A percentile compares a stretch with the other conserved stretches of the same genome.
Conservation (phyloP, 345 rosid genomes). For the Hibiscus mutabilis region DNA sequence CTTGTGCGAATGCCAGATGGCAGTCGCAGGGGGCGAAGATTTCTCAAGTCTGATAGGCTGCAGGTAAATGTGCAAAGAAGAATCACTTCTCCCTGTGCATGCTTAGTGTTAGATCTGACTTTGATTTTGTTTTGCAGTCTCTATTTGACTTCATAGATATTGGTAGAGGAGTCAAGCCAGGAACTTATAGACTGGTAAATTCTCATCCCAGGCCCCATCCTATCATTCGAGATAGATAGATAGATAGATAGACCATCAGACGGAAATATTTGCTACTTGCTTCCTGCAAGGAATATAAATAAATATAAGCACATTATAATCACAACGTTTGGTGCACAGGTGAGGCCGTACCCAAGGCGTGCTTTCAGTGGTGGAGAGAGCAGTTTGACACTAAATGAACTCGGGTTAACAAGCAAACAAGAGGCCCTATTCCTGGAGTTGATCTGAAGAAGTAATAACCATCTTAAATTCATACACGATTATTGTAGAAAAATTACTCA, state of each 20-base stretch:
- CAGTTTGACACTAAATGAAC: conserved; percentile 57
- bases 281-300: background rate
- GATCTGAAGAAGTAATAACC: conserved; percentile 29
- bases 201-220: background rate
- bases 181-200: conserved; percentile 80
- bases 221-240: background rate
- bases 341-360: conserved; percentile 96
- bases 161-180: conserved; percentile 80
- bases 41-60: conserved; percentile 71
- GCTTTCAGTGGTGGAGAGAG: conserved; percentile 80
- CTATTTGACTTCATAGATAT: conserved; percentile 90
- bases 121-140: conserved; percentile 43
- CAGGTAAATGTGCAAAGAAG: conserved; percentile 38
- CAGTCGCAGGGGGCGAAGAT: conserved; percentile 83
- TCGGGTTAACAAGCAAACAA: conserved; percentile 87
- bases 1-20: conserved; percentile 96
- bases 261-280: background rate
- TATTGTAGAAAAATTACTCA: conserved; percentile 1
- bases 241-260: background rate
- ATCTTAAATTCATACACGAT: background rate
- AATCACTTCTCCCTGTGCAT: background rate
- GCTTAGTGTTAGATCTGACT: conserved; percentile 1
- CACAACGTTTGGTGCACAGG: conserved; percentile 39
- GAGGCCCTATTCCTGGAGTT: conserved; percentile 95
- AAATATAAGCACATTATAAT: background rate